Percentiles rank a stretch among this genome's conserved stretches.
These are phyloP conservation scores for Bjerkandera adusta DNA, from an alignment of 1,284 basidiomycete species.

Conservation along the genomic window DNA sequence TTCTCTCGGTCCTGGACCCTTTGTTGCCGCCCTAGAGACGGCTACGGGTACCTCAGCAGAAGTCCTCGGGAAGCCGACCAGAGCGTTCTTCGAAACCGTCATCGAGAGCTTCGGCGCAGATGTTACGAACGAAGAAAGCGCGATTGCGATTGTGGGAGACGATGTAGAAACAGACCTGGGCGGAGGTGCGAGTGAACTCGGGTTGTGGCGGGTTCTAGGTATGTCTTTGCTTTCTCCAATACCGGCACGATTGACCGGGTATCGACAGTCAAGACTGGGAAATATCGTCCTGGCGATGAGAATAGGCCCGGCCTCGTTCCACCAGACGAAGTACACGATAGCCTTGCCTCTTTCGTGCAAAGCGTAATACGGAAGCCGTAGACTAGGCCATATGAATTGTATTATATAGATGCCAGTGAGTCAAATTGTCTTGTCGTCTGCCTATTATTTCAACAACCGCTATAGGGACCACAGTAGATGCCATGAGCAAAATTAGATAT, in stretches of 20 bases:
- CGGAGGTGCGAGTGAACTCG: constrained; percentile 56
- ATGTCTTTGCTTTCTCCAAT: constrained; percentile 18
- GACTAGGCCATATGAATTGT: not conserved
- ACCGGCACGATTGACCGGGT: too few species aligned
- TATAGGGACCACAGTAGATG: too few species aligned
- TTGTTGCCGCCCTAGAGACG: constrained; percentile 61
- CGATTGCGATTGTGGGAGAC: constrained; percentile 64
- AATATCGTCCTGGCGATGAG: constrained; percentile 62
- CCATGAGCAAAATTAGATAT: too few species aligned
- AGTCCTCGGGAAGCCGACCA: constrained; percentile 65
- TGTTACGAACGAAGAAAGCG: constrained; percentile 25
- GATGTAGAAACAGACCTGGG: constrained; percentile 67
- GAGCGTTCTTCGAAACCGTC: constrained; percentile 57
- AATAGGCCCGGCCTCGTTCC: constrained; percentile 31
- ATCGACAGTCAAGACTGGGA: constrained; percentile 59
- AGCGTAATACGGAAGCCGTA: constrained; percentile 29
- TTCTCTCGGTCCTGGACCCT: constrained; percentile 69
- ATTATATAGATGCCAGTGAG: not conserved
- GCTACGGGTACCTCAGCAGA: constrained; percentile 48
- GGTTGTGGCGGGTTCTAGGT: constrained; percentile 67
- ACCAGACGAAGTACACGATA: constrained; percentile 52
- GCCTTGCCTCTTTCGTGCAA: constrained; percentile 56
- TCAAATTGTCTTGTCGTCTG: too few species aligned
- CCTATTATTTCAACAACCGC: too few species aligned
- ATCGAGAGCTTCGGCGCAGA: constrained; percentile 42